These are phyloP conservation scores for Leishmania aethiopica DNA, from an alignment of 208 protist genomes.

Conservation along the genomic window DNA sequence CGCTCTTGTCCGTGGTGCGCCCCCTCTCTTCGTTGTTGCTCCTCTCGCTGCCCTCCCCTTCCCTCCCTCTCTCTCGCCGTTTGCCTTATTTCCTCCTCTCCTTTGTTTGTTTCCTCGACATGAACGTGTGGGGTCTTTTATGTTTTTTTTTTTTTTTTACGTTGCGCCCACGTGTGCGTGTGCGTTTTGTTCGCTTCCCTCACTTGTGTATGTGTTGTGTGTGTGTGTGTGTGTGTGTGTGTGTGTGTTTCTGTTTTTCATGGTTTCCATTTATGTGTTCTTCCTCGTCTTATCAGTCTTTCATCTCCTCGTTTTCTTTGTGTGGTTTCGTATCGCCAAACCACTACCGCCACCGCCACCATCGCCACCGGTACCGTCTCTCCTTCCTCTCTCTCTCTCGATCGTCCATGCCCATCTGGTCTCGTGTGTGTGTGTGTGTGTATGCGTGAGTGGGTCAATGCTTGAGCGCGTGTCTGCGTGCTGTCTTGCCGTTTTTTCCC, in stretches of 20 bases:
- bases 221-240: not conserved
- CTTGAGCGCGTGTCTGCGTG: not conserved
- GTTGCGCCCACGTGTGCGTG: not conserved
- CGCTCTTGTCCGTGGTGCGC: not conserved
- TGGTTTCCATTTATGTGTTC: slow-evolving; percentile 19
- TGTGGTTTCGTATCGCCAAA: not conserved
- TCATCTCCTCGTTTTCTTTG: not conserved
- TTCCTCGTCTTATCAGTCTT: not conserved
- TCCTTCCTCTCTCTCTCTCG: not conserved
- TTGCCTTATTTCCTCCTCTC: not conserved
- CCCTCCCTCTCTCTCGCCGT: not conserved
- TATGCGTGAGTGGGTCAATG: not conserved
- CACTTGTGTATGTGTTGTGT: not conserved
- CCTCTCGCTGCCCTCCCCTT: not conserved
- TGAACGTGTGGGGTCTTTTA: not conserved
- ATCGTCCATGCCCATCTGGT: not conserved
- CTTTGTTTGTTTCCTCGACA: not conserved
- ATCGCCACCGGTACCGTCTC: not conserved
- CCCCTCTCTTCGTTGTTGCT: not conserved
- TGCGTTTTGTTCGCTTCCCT: not conserved
- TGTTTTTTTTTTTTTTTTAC: not conserved
- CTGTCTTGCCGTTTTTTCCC: not conserved
- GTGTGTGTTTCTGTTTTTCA: not conserved
- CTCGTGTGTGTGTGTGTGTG: not conserved
- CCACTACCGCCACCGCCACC: not conserved